Base-by-base conservation (phyloP, 805 yeast species). In the Barnettozyma populi region DNA sequence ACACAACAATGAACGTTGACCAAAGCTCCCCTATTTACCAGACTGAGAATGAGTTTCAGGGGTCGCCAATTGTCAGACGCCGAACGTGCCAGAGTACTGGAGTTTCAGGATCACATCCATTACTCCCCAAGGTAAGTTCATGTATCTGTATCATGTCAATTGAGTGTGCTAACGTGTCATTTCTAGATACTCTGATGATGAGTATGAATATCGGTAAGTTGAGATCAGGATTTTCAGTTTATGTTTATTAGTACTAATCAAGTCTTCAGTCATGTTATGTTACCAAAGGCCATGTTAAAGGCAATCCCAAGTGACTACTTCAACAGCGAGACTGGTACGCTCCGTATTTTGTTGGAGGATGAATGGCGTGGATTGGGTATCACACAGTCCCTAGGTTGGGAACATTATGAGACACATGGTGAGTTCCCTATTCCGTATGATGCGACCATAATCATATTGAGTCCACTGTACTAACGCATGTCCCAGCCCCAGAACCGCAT, bases 321-420 rank as follows among this genome's bases (percentile, higher is more conserved):
- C 74, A 84, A 86, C 61, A 82, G 90, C 2, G 96, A 90, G 50
- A 88, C 96, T 2, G 98, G 98, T 5, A 94, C 99, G 0, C 74
- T 94, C 57, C 81, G 96, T 55, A 88, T 94, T 39, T 71, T 94
- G 36, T 68, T 86, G 43, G 99, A 94, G 66, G 98, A 94, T 56
- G 99, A 94, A 68, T 94, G 99, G 99, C 77, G 99, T 66, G 98
- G 97, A 1, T 71, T 94, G 43, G 99, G 99, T 2, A 90, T 94
- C 60, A 94, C 98, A 7, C 99, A 94, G 67, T 86, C 96, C 34
- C 72, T 94, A 51, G 99, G 99, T 1, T 94, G 99, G 99, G 94
- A 78, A 46, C 99, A 94, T 67, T 94, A 92, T 63, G 99, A 94
- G 61, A 90, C 96, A 37, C 99, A 94, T 65, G 69, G 69, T 65